A percentile compares a stretch with the other conserved stretches of the same genome.
phyloP scores from a whole-genome alignment of 306 rosid species.

The Ormosia semicastrata region DNA sequence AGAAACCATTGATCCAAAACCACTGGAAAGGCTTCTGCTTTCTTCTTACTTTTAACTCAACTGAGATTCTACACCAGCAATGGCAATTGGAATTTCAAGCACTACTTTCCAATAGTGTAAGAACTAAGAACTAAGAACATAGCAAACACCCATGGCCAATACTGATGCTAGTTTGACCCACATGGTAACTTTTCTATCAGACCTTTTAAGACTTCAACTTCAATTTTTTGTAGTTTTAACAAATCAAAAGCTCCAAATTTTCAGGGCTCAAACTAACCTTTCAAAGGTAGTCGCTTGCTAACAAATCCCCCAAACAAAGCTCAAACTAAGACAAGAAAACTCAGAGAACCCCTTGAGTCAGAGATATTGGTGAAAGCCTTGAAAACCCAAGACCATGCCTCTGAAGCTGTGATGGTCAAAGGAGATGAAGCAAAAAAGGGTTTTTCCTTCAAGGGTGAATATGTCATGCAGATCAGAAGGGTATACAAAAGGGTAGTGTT shows the following conservation, averaged over 20 bases:
- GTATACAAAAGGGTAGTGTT: neutral
- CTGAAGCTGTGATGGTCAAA: conserved; percentile 6
- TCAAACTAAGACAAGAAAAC: conserved; percentile 32
- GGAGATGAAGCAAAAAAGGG: neutral
- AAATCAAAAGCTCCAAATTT: neutral
- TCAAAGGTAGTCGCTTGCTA: neutral
- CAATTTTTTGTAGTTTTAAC: neutral
- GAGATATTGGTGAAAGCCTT: neutral
- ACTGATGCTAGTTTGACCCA: neutral
- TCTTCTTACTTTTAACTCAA: neutral
- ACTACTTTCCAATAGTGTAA: neutral
- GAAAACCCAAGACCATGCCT: neutral
- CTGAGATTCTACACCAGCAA: neutral
- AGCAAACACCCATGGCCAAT: neutral
- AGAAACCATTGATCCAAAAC: conserved; percentile 47
- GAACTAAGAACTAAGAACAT: neutral
- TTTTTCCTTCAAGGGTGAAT: neutral
- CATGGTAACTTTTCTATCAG: neutral
- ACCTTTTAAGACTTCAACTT: neutral
- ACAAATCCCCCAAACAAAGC: conserved; percentile 1
- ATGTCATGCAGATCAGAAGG: neutral
- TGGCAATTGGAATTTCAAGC: neutral
- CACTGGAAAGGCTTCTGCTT: neutral
- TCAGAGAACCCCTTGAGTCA: conserved; percentile 1
- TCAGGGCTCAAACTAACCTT: neutral